Evolutionary conservation across 2,329 filamentous ascomycete genomes (phyloP), one percentile per base, ranked within the genome.

Genomic region (Cryphonectria japonica): DNA sequence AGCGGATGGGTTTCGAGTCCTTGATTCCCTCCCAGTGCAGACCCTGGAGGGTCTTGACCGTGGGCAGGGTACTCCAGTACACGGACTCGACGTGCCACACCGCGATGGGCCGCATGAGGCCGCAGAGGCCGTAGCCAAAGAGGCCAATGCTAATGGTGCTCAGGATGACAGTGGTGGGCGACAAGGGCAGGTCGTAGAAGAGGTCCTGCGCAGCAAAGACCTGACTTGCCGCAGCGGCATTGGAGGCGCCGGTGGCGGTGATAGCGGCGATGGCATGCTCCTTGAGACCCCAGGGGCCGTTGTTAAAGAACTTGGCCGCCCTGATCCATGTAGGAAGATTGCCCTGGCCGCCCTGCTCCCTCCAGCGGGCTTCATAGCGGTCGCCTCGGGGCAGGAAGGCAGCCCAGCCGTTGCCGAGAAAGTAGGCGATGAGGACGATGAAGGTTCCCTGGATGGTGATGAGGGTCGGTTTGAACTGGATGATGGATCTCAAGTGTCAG

Each of bases 81-180:
- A 89, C 86, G 1, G 85, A 82, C 19, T 88, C 86, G 6, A 85
- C 83, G 67, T 87, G 86, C 82, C 85, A 88, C 14, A 89, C 86
- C 1, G 82, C 81, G 52, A 88, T 82, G 0, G 86, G 86, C 0
- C 87, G 85, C 75, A 88, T 77, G 2, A 88, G 62, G 9, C 87
- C 87, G 60, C 82, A 84, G 3, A 89, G 76, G 1, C 86, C 86
- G 57, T 87, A 89, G 0, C 87, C 86, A 68, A 87, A 88, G 1
- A 88, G 76, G 0, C 85, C 85, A 57, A 88, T 87, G 0, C 86
- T 88, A 67, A 88, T 84, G 19, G 82, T 83, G 34, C 78, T 81
- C 69, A 88, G 72, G 8, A 88, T 79, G 0, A 87, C 82, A 0
- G 86, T 88, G 0, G 79, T 75, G 0, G 84, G 76, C 39, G 77